Base-by-base conservation (phyloP, 1,284 basidiomycete species). In the Cutaneotrichosporon sp. region DNA sequence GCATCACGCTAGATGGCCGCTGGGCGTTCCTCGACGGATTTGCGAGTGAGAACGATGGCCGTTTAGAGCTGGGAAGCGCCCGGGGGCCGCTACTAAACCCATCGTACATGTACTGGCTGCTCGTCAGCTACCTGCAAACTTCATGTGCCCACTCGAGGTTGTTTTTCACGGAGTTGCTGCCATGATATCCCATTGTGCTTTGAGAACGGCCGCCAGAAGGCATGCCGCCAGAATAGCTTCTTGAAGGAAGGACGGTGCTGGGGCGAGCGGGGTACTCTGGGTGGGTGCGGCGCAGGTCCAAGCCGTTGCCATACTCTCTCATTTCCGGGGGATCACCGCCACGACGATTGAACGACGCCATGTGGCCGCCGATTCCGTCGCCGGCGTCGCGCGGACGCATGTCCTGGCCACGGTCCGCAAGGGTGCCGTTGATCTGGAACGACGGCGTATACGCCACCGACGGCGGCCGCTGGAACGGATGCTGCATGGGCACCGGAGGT, bases 1-100 rank as follows among this genome's bases (percentile, higher is more conserved):
- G 30, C 12, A 18, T 20, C 17, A 20, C 43, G 18, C 43, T 45
- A 8, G 8, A 8, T 12, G 43, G 42, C 21, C 26, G 23, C 42
- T 30, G 42, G 2, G 17, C 22, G 17, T 13, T 39, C 3, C 26
- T 33, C 9, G 14, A 23, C 13, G 46, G 35, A 26, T 20, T 13
- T 12, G 54, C 44, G 35, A 51, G 41, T 3, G 50, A n/a, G 26
- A 46, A 51, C 17, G 50, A 48, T 22, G 51, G 51, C 20, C 34
- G 46, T 8, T 17, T 5, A 36, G 23, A n/a, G 13, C 15, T 21
- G 17, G 9, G 46, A 40, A 44, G 1, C 8, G 30, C 15, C 45
- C 23, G 18, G 8, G 52, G 41, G 12, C 35, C 44, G 9, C 18
- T 35, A 9, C 21, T 18, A 5, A 22, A 15, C 17, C 41, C 38